Evolutionary conservation across 2,329 filamentous ascomycete species (phyloP).

Genomic region (Teratosphaeria destructans): DNA sequence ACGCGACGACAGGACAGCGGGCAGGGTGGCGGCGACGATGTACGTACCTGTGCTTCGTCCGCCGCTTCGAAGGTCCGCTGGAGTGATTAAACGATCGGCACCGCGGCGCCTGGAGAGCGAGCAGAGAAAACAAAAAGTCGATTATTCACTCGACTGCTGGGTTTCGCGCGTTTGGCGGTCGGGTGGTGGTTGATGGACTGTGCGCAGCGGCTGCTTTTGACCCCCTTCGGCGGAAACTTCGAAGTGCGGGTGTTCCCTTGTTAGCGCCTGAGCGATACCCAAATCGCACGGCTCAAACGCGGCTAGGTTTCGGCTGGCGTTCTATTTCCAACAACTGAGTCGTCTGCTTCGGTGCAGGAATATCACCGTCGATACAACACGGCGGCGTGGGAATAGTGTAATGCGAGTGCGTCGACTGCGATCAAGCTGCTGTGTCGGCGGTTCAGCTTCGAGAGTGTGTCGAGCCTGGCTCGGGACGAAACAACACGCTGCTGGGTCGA

Average conservation of each 20-base stretch:
- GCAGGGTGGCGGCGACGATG: neutral
- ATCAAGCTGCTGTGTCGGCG: neutral
- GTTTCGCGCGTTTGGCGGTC: neutral
- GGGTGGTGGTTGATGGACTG: neutral
- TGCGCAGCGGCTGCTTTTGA: neutral
- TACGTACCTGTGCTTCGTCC: constrained; percentile 5
- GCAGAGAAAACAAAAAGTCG: constrained; percentile 1
- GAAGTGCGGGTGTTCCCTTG: neutral
- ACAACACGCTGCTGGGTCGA: neutral
- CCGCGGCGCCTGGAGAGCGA: neutral
- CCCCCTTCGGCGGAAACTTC: neutral
- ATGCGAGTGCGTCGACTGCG: neutral
- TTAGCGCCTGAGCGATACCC: neutral
- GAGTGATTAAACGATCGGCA: neutral
- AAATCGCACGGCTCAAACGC: neutral
- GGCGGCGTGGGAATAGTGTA: neutral
- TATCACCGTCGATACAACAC: neutral
- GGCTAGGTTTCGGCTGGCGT: neutral
- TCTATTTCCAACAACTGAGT: neutral
- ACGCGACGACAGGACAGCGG: constrained; percentile 1
- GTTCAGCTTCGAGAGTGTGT: neutral
- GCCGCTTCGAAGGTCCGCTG: neutral
- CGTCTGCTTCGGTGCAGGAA: neutral
- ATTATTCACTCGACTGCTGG: neutral
- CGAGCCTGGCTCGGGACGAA: neutral